Conservation (phyloP, 2,329 filamentous ascomycete genomes). For the Achaetomium macrosporum region DNA sequence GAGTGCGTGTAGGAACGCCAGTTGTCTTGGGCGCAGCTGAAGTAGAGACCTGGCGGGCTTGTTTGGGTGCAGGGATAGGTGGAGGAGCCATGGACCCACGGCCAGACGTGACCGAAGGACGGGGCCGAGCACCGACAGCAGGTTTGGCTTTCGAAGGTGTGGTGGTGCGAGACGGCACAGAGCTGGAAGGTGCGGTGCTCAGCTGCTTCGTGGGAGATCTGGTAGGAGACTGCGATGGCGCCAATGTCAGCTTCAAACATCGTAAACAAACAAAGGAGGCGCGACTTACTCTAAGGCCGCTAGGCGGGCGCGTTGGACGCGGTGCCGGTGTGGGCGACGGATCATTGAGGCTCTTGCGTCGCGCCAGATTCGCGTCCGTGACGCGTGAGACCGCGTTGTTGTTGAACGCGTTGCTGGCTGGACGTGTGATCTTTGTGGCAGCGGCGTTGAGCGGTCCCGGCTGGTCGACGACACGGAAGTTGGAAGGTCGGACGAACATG, state of each 20-base stretch:
- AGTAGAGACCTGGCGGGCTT: conserved; percentile 40
- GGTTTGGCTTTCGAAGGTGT: conserved; percentile 54
- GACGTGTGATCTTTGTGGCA: conserved; percentile 35
- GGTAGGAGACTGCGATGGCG: conserved; percentile 56
- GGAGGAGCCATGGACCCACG: conserved; percentile 66
- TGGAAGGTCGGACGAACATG: conserved; percentile 79
- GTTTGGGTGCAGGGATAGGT: conserved; percentile 40
- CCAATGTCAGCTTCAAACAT: neutral
- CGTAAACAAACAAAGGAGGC: neutral
- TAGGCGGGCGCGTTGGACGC: conserved; percentile 49
- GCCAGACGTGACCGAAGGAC: conserved; percentile 48
- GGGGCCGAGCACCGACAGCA: conserved; percentile 43
- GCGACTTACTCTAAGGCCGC: conserved; percentile 49
- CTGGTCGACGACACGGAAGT: conserved; percentile 55
- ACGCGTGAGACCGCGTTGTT: conserved; percentile 36
- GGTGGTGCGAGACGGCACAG: conserved; percentile 55
- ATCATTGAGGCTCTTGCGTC: conserved; percentile 64
- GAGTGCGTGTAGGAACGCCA: conserved; percentile 32
- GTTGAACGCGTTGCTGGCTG: conserved; percentile 42
- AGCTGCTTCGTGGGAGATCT: conserved; percentile 77
- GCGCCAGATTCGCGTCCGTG: conserved; percentile 49
- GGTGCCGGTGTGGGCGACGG: conserved; percentile 66
- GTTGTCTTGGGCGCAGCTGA: conserved; percentile 36
- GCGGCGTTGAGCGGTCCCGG: conserved; percentile 30
- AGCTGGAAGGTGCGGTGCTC: conserved; percentile 47